Percentiles rank a stretch among this genome's conserved stretches.
Conservation (phyloP, 345 rosid genomes). For the Gossypium herbaceum region DNA sequence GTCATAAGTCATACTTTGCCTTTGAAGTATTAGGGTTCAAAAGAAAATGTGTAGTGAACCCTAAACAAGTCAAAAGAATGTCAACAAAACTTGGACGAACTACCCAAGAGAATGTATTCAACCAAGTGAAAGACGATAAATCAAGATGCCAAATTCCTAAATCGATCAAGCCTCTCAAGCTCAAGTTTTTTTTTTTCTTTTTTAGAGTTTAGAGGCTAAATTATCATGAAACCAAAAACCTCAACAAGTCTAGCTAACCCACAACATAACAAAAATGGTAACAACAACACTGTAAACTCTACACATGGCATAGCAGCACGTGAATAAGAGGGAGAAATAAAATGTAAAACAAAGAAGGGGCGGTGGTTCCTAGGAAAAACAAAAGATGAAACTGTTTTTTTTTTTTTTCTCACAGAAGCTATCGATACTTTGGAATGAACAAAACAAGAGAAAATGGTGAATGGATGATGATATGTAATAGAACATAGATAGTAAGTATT, state of each 20-base stretch:
- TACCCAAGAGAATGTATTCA: slow-evolving; percentile 40
- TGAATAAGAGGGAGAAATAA: slow-evolving; percentile 32
- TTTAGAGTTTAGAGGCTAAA: slow-evolving; percentile 9
- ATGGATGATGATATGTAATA: neutral
- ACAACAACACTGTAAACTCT: slow-evolving; percentile 31
- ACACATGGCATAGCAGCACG: slow-evolving; percentile 53
- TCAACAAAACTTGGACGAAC: neutral
- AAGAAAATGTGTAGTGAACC: too few species aligned
- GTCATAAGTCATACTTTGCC: too few species aligned
- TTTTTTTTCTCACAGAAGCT: neutral
- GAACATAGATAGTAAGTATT: neutral
- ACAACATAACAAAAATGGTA: slow-evolving; percentile 56
- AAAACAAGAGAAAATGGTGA: too few species aligned
- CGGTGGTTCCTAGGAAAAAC: slow-evolving; percentile 54
- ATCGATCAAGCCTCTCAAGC: neutral
- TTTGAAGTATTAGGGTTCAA: too few species aligned
- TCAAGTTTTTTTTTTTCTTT: neutral
- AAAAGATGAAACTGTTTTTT: slow-evolving; percentile 12
- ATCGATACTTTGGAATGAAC: too few species aligned
- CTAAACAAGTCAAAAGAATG: neutral
- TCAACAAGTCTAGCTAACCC: slow-evolving; percentile 33
- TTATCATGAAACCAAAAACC: slow-evolving; percentile 32
- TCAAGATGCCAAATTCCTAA: slow-evolving; percentile 16
- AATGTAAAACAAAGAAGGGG: slow-evolving; percentile 28
- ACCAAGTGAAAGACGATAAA: slow-evolving; percentile 9